phyloP scores from a whole-genome alignment of 306 rosid species.

The Cicer arietinum region DNA sequence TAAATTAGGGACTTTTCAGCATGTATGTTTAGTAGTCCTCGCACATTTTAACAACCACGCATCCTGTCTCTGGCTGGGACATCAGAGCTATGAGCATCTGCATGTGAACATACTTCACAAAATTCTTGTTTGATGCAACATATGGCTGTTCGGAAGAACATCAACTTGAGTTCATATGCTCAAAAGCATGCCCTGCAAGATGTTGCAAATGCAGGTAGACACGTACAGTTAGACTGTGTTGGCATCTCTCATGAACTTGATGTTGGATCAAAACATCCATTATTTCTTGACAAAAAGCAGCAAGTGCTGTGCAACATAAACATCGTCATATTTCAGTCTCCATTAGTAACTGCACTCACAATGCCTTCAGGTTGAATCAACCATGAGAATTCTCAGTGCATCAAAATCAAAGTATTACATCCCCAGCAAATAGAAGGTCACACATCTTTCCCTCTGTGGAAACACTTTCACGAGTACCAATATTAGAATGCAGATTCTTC shows the following conservation, averaged over 20 bases:
- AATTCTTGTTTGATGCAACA: constrained; percentile 28
- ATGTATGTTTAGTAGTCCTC: constrained; percentile 3
- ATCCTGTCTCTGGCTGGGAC: constrained; percentile 22
- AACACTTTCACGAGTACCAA: constrained; percentile 44
- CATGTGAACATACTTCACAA: constrained; percentile 6
- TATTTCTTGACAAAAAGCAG: constrained; percentile 25
- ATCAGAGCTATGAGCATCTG: constrained; percentile 22
- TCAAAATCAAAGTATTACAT: constrained; percentile 48
- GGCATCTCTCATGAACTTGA: constrained; percentile 27
- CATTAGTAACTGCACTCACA: constrained; percentile 6
- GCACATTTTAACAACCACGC: constrained; percentile 12
- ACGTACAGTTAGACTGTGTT: constrained; percentile 14
- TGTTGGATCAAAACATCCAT: constrained; percentile 16
- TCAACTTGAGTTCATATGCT: constrained; percentile 26
- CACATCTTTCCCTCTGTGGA: constrained; percentile 67
- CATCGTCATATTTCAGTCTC: constrained; percentile 18
- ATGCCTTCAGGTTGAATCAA: constrained; percentile 25
- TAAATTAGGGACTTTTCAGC: constrained; percentile 9
- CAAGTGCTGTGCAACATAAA: constrained; percentile 33
- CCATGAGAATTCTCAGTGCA: constrained; percentile 21
- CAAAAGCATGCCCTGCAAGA: constrained; percentile 19
- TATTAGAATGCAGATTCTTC: constrained; percentile 52
- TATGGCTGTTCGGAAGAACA: constrained; percentile 23
- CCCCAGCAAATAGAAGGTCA: constrained; percentile 65
- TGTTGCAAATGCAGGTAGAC: constrained; percentile 17